Evolutionary conservation across 805 yeast species (phyloP).

Genomic region (Zygotorulaspora chibaensis): DNA sequence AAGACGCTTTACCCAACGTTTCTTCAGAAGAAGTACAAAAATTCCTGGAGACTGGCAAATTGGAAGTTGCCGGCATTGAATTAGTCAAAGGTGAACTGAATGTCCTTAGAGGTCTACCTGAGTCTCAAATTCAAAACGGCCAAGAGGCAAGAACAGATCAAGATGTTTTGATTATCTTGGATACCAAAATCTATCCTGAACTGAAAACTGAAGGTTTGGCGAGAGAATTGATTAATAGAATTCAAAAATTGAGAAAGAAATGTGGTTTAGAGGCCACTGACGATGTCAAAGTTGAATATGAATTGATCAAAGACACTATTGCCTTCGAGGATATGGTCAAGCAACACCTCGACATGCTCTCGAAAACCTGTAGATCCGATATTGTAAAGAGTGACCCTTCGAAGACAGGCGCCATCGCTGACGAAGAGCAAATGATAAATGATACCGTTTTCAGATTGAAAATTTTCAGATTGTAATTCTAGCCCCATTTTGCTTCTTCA

Average conservation of each 20-base stretch:
- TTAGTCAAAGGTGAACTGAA: slow-evolving; percentile 84
- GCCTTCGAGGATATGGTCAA: slow-evolving; percentile 57
- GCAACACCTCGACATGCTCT: slow-evolving; percentile 61
- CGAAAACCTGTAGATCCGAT: slow-evolving; percentile 69
- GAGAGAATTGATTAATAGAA: slow-evolving; percentile 93
- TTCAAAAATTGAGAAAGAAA: slow-evolving; percentile 95
- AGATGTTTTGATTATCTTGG: slow-evolving; percentile 86
- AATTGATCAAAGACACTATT: slow-evolving; percentile 57
- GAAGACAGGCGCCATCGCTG: slow-evolving; percentile 58
- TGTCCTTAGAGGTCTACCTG: slow-evolving; percentile 86
- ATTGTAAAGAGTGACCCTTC: slow-evolving; percentile 42
- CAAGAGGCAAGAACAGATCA: slow-evolving; percentile 83
- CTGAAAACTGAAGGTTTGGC: slow-evolving; percentile 91
- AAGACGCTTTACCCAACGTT: slow-evolving; percentile 83
- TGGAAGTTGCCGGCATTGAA: slow-evolving; percentile 84
- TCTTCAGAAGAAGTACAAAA: slow-evolving; percentile 78
- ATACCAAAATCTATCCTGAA: slow-evolving; percentile 81
- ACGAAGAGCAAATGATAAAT: slow-evolving; percentile 81
- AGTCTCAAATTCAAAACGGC: slow-evolving; percentile 56
- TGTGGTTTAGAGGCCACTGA: slow-evolving; percentile 92
- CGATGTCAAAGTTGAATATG: slow-evolving; percentile 84
- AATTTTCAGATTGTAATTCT: slow-evolving; percentile 56
- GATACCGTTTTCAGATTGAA: slow-evolving; percentile 77
- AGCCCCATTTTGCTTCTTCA: neutral
- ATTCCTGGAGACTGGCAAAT: slow-evolving; percentile 66